Conservation (phyloP, 345 rosid genomes). For the Eucalyptus regnans region DNA sequence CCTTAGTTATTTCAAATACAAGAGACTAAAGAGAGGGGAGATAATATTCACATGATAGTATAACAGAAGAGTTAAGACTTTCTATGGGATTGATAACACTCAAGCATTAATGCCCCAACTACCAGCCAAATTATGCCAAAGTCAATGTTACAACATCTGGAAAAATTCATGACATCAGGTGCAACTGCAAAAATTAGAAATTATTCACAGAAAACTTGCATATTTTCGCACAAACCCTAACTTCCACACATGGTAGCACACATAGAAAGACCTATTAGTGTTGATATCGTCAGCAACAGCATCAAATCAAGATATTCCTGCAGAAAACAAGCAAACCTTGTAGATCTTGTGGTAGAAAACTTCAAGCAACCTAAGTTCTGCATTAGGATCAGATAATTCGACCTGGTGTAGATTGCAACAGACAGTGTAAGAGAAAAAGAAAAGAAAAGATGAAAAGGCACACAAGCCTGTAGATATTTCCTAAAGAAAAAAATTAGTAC, state of each 20-base stretch:
- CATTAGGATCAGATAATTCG: slow-evolving; percentile 77
- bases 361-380: slow-evolving; percentile 89
- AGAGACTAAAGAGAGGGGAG: not conserved
- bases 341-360: slow-evolving; percentile 92
- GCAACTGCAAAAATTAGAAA: not conserved
- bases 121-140: not conserved
- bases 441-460: not conserved
- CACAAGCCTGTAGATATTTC: not conserved
- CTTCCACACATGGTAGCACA: not conserved
- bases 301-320: not conserved
- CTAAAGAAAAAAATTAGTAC: not conserved
- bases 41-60: not conserved
- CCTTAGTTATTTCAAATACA: not conserved
- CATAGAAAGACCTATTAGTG: not conserved
- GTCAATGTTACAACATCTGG: not conserved
- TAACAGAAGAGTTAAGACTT: not conserved
- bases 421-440: not conserved
- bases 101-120: not conserved
- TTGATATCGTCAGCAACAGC: not conserved
- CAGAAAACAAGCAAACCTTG: slow-evolving; percentile 36
- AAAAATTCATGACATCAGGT: not conserved
- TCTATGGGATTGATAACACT: not conserved
- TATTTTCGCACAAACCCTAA: not conserved
- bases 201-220: not conserved
- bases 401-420: slow-evolving; percentile 45